These are phyloP conservation scores for Candida michaelii DNA, from an alignment of 805 yeast species.

Conservation along the genomic window DNA sequence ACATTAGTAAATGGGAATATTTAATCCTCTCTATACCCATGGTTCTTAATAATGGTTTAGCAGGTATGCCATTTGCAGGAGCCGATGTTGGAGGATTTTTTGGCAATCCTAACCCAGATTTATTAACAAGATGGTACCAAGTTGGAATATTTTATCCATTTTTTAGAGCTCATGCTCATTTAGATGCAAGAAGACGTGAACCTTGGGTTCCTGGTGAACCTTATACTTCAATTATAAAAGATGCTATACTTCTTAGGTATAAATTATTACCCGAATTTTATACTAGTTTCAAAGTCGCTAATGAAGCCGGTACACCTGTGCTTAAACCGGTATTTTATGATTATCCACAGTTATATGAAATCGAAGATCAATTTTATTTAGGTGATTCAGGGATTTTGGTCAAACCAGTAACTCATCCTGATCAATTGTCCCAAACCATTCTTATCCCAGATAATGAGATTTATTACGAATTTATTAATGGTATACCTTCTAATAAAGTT, in stretches of 20 bases:
- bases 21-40: slow-evolving; percentile 79
- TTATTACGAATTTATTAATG: slow-evolving; percentile 56
- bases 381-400: slow-evolving; percentile 72
- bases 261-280: slow-evolving; percentile 74
- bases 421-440: slow-evolving; percentile 38
- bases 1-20: slow-evolving; percentile 90
- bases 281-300: slow-evolving; percentile 70
- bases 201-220: slow-evolving; percentile 88
- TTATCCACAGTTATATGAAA: slow-evolving; percentile 48
- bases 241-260: slow-evolving; percentile 74
- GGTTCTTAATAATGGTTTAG: slow-evolving; percentile 77
- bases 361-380: slow-evolving; percentile 83
- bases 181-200: slow-evolving; percentile 88
- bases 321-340: slow-evolving; percentile 67
- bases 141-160: slow-evolving; percentile 96
- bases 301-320: slow-evolving; percentile 64
- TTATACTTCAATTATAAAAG: slow-evolving; percentile 60
- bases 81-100: slow-evolving; percentile 98
- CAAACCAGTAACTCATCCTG: slow-evolving; percentile 73
- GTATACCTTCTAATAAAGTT: slow-evolving; percentile 16
- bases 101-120: slow-evolving; percentile 80
- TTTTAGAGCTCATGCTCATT: slow-evolving; percentile 95
- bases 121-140: slow-evolving; percentile 92
- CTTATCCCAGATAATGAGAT: slow-evolving; percentile 54
- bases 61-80: slow-evolving; percentile 90